These are phyloP conservation scores for Vanilla planifolia DNA, from an alignment of 106 monocot genomes.

Conservation along the genomic window DNA sequence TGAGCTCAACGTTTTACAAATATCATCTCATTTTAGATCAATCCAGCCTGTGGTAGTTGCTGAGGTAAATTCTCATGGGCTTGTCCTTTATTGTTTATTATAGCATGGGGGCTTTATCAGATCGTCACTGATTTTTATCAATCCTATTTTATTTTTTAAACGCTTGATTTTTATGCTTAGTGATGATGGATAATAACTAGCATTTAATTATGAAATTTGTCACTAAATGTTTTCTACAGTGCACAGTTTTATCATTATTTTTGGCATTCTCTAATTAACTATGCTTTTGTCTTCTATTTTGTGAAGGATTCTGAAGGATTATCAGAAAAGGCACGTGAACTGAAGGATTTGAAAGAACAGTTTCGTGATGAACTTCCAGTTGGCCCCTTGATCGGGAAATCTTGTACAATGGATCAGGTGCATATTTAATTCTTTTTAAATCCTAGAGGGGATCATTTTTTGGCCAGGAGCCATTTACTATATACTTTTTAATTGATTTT, in stretches of 20 bases:
- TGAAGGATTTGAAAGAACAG: conserved; percentile 84
- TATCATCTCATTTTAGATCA: conserved; percentile 89
- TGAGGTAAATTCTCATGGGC: conserved; percentile 49
- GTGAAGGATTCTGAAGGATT: conserved; percentile 74
- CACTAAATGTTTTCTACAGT: neutral
- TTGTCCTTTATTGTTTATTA: neutral
- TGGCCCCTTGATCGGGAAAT: conserved; percentile 82
- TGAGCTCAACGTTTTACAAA: conserved; percentile 87
- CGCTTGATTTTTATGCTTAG: neutral
- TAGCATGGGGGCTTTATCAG: neutral
- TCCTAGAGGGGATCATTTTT: neutral
- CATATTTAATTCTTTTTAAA: conserved; percentile 5
- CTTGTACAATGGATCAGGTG: conserved; percentile 96
- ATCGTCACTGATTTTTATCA: neutral
- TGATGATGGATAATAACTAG: neutral
- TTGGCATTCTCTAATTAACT: neutral
- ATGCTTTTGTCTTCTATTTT: neutral
- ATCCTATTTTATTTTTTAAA: neutral
- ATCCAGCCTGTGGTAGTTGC: conserved; percentile 48
- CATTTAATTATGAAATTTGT: neutral
- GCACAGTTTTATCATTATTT: neutral
- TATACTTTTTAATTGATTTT: neutral
- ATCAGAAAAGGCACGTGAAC: conserved; percentile 68
- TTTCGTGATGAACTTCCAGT: conserved; percentile 78
- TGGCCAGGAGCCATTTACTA: neutral